Percentiles rank a stretch among this genome's conserved stretches.
These are phyloP conservation scores for Sanghuangporus sanghuang DNA, from an alignment of 1,284 basidiomycete species.

Conservation along the genomic window DNA sequence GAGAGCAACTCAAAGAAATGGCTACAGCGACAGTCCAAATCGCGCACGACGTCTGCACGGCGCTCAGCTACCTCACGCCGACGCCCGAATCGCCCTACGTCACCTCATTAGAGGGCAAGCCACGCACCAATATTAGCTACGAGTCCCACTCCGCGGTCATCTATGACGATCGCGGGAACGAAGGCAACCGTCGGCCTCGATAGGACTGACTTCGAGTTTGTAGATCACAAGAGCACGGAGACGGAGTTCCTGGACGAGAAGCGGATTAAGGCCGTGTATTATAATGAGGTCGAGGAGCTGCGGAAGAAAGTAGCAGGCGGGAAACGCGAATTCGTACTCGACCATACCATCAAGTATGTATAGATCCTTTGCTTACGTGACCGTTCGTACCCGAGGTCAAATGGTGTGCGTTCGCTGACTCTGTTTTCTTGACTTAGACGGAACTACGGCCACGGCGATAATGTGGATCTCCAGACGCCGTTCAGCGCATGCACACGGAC, in stretches of 20 bases:
- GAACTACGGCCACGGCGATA: not conserved
- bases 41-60: too few relatives aligned
- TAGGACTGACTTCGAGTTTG: conserved; percentile 18
- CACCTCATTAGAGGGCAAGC: conserved; percentile 24
- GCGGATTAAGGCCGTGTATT: conserved; percentile 23
- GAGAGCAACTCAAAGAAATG: not conserved
- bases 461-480: too few relatives aligned
- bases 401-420: not conserved
- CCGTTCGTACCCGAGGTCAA: not conserved
- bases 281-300: conserved; percentile 24
- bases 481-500: too few relatives aligned
- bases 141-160: conserved; percentile 25
- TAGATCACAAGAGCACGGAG: conserved; percentile 10
- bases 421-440: not conserved
- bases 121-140: conserved; percentile 22
- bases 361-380: not conserved
- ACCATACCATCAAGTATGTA: conserved; percentile 17
- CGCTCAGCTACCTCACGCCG: not conserved
- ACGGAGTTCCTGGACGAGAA: conserved; percentile 26
- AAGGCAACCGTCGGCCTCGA: conserved; percentile 21
- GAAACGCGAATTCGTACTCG: conserved; percentile 26
- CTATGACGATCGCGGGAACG: conserved; percentile 20
- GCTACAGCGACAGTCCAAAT: not conserved
- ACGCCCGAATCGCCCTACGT: not conserved
- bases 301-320: conserved; percentile 28